Percentiles rank a stretch among this genome's conserved stretches.
These are phyloP conservation scores for Ophiostoma sp. DNA, from an alignment of 2,329 filamentous ascomycete species.

Conservation along the genomic window DNA sequence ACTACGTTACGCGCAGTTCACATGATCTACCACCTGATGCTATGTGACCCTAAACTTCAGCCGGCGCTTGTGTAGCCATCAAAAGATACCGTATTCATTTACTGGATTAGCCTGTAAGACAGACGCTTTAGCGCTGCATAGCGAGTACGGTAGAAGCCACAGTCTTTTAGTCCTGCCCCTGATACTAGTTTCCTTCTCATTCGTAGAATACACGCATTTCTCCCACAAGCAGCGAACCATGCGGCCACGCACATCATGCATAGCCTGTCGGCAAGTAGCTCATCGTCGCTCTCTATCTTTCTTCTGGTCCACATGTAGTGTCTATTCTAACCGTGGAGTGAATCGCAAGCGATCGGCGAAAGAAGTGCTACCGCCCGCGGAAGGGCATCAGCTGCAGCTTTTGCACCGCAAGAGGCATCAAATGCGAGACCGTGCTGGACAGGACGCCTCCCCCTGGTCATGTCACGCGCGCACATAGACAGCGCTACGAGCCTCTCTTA, in stretches of 20 bases:
- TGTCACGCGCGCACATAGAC: neutral
- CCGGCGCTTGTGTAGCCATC: too few relatives aligned
- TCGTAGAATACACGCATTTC: neutral
- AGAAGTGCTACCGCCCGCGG: slow-evolving; percentile 1
- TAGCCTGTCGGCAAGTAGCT: slow-evolving; percentile 1
- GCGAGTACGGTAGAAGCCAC: too few relatives aligned
- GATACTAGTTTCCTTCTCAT: neutral
- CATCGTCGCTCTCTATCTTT: neutral
- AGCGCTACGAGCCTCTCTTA: neutral
- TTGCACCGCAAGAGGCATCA: neutral
- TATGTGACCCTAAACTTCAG: too few relatives aligned
- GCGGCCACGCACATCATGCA: neutral
- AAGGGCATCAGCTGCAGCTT: neutral
- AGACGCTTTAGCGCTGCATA: too few relatives aligned
- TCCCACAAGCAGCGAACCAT: neutral
- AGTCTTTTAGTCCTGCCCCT: neutral
- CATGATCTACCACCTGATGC: too few relatives aligned
- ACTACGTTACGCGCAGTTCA: too few relatives aligned
- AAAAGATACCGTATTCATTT: too few relatives aligned
- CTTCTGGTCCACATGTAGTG: neutral
- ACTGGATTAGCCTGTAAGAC: too few relatives aligned
- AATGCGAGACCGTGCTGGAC: neutral
- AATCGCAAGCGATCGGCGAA: neutral
- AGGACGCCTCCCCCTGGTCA: neutral
- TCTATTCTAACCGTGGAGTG: neutral